phyloP scores from a whole-genome alignment of 768 basidiomycete species.

The Nidularia sp. region DNA sequence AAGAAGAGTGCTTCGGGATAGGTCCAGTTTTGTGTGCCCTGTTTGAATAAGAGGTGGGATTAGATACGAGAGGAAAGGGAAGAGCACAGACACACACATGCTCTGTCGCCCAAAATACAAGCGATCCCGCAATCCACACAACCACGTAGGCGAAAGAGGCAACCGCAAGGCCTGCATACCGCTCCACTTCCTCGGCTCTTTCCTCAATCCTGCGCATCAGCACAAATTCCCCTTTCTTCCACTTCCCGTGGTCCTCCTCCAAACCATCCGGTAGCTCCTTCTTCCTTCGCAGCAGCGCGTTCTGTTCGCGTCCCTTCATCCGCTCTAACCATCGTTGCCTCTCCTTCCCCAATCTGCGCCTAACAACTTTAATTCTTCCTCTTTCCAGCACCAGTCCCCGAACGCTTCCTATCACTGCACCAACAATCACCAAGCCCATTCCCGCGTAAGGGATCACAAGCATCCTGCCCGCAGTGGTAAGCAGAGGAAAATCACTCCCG shows the following conservation, averaged over 20 bases:
- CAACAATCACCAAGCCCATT: slow-evolving; percentile 30
- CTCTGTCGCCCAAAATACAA: slow-evolving; percentile 31
- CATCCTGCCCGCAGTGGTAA: slow-evolving; percentile 16
- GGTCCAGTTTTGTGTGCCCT: slow-evolving; percentile 21
- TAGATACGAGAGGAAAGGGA: too few species aligned
- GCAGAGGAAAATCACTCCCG: slow-evolving; percentile 32
- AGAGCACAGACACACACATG: slow-evolving; percentile 12
- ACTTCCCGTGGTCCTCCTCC: slow-evolving; percentile 13
- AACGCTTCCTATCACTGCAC: slow-evolving; percentile 32
- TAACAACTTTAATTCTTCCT: slow-evolving; percentile 26
- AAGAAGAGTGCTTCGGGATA: slow-evolving; percentile 35
- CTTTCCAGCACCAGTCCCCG: slow-evolving; percentile 33
- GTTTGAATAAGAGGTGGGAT: background rate
- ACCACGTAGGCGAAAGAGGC: slow-evolving; percentile 21
- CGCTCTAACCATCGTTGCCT: slow-evolving; percentile 18
- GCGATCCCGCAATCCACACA: slow-evolving; percentile 31
- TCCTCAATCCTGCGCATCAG: slow-evolving; percentile 29
- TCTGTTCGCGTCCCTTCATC: slow-evolving; percentile 3
- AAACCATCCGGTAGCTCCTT: slow-evolving; percentile 1
- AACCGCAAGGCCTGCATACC: slow-evolving; percentile 21
- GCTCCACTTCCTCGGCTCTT: slow-evolving; percentile 15
- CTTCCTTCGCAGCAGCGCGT: background rate
- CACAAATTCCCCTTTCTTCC: slow-evolving; percentile 32
- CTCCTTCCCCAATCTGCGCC: slow-evolving; percentile 25
- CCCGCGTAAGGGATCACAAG: slow-evolving; percentile 34